Conservation (phyloP, 1,139 yeast genomes). For the Yamadazyma spencermartinsiae region DNA sequence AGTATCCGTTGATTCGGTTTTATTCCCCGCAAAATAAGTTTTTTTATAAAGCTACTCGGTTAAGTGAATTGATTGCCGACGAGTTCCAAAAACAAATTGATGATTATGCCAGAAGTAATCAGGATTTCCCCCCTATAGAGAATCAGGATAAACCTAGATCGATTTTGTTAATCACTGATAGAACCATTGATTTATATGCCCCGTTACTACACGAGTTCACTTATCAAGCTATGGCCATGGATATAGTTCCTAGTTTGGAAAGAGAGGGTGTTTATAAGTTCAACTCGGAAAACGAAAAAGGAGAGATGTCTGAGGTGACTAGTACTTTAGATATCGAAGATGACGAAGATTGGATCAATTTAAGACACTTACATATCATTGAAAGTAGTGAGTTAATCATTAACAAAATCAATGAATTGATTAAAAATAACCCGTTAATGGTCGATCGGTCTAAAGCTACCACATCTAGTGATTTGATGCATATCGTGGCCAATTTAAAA, state of each 20-base stretch:
- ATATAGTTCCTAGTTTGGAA: constrained; percentile 54
- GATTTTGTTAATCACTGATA: constrained; percentile 72
- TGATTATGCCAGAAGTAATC: constrained; percentile 67
- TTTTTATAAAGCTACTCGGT: constrained; percentile 52
- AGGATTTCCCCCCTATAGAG: constrained; percentile 62
- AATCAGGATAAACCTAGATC: constrained; percentile 65
- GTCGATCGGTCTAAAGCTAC: constrained; percentile 63
- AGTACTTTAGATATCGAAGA: constrained; percentile 54
- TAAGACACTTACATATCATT: constrained; percentile 76
- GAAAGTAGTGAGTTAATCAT: constrained; percentile 69
- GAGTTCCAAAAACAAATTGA: constrained; percentile 73
- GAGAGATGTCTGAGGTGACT: constrained; percentile 46
- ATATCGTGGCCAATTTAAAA: constrained; percentile 65
- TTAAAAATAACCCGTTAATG: constrained; percentile 70
- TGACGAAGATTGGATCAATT: constrained; percentile 73
- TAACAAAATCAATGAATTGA: constrained; percentile 63
- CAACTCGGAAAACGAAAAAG: constrained; percentile 60
- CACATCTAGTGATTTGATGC: constrained; percentile 60
- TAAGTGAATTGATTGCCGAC: constrained; percentile 74
- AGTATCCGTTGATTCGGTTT: constrained; percentile 83
- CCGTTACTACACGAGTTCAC: constrained; percentile 89
- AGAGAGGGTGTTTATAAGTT: constrained; percentile 59
- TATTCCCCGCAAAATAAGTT: constrained; percentile 51
- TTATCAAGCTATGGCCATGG: constrained; percentile 94
- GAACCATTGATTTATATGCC: constrained; percentile 80